A percentile compares a stretch with the other conserved stretches of the same genome.
phyloP scores from a whole-genome alignment of 2,329 filamentous ascomycete species.

The Nothophoma quercina region DNA sequence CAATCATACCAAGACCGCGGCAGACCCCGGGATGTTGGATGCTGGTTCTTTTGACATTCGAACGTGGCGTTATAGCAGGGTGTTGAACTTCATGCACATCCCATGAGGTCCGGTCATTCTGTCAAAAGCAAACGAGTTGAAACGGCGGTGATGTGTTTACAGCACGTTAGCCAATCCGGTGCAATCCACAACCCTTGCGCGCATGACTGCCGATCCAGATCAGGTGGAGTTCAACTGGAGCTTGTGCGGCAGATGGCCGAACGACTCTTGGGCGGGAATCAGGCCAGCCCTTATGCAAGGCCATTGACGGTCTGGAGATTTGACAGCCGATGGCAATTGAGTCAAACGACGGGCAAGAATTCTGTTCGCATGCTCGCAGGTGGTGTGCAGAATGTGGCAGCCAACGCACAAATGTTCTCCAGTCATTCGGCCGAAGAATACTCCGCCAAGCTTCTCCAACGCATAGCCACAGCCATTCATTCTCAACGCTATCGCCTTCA shows the following conservation, averaged over 20 bases:
- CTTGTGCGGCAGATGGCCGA: conserved; percentile 16
- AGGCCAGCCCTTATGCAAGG: conserved; percentile 25
- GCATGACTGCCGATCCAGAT: conserved; percentile 33
- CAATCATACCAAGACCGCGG: conserved; percentile 13
- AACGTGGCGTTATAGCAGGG: conserved; percentile 17
- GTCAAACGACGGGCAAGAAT: conserved; percentile 10
- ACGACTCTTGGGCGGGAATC: conserved; percentile 22
- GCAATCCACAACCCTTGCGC: conserved; percentile 22
- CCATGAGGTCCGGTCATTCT: conserved; percentile 25
- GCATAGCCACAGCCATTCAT: conserved; percentile 25
- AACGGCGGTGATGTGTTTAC: conserved; percentile 35
- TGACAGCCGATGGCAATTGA: conserved; percentile 15
- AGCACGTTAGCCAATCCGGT: conserved; percentile 22
- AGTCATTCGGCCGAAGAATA: conserved; percentile 12
- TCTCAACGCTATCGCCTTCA: background rate
- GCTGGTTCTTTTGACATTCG: conserved; percentile 7
- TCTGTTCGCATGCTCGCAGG: conserved; percentile 15
- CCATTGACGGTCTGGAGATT: conserved; percentile 9
- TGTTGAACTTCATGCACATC: conserved; percentile 30
- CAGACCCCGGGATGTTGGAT: conserved; percentile 8
- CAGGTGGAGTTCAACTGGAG: conserved; percentile 21
- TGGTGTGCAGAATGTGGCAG: conserved; percentile 16
- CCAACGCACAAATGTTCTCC: conserved; percentile 10
- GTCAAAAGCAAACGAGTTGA: conserved; percentile 34
- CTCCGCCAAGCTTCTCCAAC: conserved; percentile 18